Evolutionary conservation across 495 filamentous ascomycete genomes (phyloP), one percentile per base, ranked within the genome.

Genomic region (Lepraria neglecta): DNA sequence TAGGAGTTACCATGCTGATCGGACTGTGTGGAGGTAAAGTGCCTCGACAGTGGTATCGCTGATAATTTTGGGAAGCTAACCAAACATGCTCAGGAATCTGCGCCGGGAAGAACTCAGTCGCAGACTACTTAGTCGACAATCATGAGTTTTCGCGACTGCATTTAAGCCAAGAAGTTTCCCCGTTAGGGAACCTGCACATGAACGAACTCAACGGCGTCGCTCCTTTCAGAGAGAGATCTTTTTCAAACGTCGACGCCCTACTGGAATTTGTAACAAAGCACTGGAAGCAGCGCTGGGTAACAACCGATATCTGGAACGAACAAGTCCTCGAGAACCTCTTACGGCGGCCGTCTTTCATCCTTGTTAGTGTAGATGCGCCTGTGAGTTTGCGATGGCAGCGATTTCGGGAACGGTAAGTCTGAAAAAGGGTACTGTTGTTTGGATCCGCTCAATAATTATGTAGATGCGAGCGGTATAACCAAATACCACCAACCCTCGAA

Each of bases 301-400:
- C 87, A 1, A 91, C 88, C 27, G 84, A 90, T 67, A 86, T 96
- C 62, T 79, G 84, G 73, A 80, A 85, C 67, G 84, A 87, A 35
- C 61, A 61, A 1, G 79, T 86, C 9, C 76, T 96, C 2, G 88
- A 96, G 64, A 76, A 81, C 12, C 84, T 97, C 42, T 72, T 82
- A 42, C 78, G 85, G 28, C 84, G 94, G 14, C 94, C 94, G 1
- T 96, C 94, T 75, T 98, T 97, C 75, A 80, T 98, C 55, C 82
- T 97, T 17, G 80, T 97, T 61, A 91, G 88, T 70, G 83, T 98
- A 48, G 92, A 97, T 70, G 94, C 92, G 3, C 94, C 94, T 2
- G 78, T 96, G 14, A 84, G 79, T 60, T 77, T 90, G 28, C 85
- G 94, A 59, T 97, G 89, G 89, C 80, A 82, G 65, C 84, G 92